These are phyloP conservation scores for Quercus engelmannii DNA, from an alignment of 306 rosid species.

Conservation along the genomic window DNA sequence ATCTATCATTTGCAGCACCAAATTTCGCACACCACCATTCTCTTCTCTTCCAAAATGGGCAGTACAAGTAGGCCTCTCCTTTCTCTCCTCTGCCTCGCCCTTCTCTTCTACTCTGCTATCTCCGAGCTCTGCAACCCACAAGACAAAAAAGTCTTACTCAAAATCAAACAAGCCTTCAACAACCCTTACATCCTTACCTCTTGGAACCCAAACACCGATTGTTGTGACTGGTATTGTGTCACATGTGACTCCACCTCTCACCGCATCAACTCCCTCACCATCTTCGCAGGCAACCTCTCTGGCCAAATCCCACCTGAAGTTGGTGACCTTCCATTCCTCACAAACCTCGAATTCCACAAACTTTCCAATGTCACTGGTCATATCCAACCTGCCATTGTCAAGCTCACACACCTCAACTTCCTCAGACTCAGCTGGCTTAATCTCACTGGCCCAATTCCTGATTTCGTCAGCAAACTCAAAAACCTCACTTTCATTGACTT, in stretches of 20 bases:
- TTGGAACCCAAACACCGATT: conserved; percentile 55
- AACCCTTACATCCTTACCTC: conserved; percentile 61
- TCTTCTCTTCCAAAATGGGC: conserved; percentile 2
- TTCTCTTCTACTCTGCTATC: conserved; percentile 25
- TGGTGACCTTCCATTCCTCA: conserved; percentile 63
- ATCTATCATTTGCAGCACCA: not conserved
- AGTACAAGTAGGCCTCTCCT: not conserved
- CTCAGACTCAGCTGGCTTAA: conserved; percentile 49
- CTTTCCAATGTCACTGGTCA: conserved; percentile 57
- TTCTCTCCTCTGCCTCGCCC: conserved; percentile 6
- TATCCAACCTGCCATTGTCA: conserved; percentile 55
- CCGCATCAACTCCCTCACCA: conserved; percentile 56
- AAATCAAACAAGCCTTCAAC: conserved; percentile 61
- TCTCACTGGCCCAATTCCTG: conserved; percentile 57
- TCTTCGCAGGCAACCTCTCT: conserved; percentile 34
- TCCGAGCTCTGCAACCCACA: conserved; percentile 57
- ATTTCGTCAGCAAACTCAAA: conserved; percentile 49
- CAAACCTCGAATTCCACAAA: conserved; percentile 50
- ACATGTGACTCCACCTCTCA: conserved; percentile 46
- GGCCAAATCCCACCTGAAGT: conserved; percentile 59
- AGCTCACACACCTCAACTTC: conserved; percentile 44
- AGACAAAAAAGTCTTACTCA: conserved; percentile 69
- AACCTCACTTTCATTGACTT: conserved; percentile 45
- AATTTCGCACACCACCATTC: not conserved
- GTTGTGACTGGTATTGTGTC: conserved; percentile 68